phyloP scores from a whole-genome alignment of 2,329 filamentous ascomycete species.

The Nemania serpens region DNA sequence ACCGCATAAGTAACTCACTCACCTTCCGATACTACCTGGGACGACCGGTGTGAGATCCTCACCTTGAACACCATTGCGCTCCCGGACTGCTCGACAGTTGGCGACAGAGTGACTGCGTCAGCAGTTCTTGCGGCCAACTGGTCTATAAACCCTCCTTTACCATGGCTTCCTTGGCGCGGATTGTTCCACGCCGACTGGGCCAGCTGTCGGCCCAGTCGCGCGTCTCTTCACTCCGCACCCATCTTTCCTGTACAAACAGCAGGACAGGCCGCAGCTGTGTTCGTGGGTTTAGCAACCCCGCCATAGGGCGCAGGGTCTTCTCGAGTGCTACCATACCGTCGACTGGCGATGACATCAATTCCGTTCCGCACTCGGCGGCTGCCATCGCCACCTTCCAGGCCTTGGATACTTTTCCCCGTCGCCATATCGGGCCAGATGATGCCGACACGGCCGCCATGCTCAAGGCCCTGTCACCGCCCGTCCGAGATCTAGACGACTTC shows the following conservation, averaged over 20 bases:
- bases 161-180: conserved; percentile 37
- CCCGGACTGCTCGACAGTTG: neutral
- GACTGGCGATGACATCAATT: conserved; percentile 26
- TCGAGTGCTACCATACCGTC: conserved; percentile 19
- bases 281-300: conserved; percentile 19
- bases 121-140: neutral
- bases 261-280: conserved; percentile 34
- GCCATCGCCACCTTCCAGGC: conserved; percentile 34
- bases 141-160: neutral
- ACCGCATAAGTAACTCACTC: conserved; percentile 14
- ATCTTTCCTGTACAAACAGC: conserved; percentile 22
- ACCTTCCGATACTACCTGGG: neutral
- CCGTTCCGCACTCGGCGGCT: conserved; percentile 29
- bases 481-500: conserved; percentile 76
- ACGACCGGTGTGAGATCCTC: neutral
- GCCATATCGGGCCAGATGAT: conserved; percentile 85
- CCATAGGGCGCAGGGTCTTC: conserved; percentile 26
- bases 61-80: neutral
- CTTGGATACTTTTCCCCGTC: conserved; percentile 72
- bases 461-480: conserved; percentile 74
- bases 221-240: conserved; percentile 28
- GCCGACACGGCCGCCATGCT: conserved; percentile 78
- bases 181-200: conserved; percentile 38
- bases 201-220: conserved; percentile 38
- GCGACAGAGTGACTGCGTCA: neutral